Evolutionary conservation across 1,284 basidiomycete genomes (phyloP).

Genomic region (Ceratobasidium sp.): DNA sequence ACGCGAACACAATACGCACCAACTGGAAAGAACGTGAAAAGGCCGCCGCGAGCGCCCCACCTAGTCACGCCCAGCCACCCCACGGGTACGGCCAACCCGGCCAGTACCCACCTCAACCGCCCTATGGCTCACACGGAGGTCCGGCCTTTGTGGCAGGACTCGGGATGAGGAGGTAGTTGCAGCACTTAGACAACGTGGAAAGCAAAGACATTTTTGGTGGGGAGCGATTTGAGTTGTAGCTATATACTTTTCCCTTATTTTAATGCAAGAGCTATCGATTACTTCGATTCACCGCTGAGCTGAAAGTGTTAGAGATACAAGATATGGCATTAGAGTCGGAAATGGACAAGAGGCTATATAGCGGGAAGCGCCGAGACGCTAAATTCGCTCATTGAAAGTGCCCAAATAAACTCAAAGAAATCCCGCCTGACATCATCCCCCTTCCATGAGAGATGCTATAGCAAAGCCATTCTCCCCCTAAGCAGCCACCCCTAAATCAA

Average conservation of each 20-base stretch:
- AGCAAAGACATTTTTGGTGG: not conserved
- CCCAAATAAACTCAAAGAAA: slow-evolving; percentile 14
- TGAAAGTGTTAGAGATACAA: not conserved
- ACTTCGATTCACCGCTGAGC: too few species aligned
- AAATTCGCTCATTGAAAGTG: slow-evolving; percentile 8
- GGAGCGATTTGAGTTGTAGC: not conserved
- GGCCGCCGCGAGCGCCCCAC: not conserved
- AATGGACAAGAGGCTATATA: not conserved
- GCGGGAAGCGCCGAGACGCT: slow-evolving; percentile 22
- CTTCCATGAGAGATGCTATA: too few species aligned
- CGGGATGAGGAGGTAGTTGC: slow-evolving; percentile 1
- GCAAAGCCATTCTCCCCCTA: too few species aligned
- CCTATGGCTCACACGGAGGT: slow-evolving; percentile 16
- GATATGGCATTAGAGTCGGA: not conserved
- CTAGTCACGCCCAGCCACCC: slow-evolving; percentile 1
- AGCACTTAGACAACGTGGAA: not conserved
- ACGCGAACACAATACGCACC: slow-evolving; percentile 51
- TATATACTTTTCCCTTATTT: not conserved
- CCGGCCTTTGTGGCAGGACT: slow-evolving; percentile 35
- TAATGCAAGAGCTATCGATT: too few species aligned
- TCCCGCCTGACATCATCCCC: too few species aligned
- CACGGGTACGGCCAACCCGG: slow-evolving; percentile 1
- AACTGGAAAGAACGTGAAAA: slow-evolving; percentile 53
- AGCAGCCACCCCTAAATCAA: too few species aligned
- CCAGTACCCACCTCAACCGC: slow-evolving; percentile 5